Percentiles rank a stretch among this genome's conserved stretches.
phyloP scores from a whole-genome alignment of 2,329 filamentous ascomycete species.

The Clarireedia homoeocarpa region DNA sequence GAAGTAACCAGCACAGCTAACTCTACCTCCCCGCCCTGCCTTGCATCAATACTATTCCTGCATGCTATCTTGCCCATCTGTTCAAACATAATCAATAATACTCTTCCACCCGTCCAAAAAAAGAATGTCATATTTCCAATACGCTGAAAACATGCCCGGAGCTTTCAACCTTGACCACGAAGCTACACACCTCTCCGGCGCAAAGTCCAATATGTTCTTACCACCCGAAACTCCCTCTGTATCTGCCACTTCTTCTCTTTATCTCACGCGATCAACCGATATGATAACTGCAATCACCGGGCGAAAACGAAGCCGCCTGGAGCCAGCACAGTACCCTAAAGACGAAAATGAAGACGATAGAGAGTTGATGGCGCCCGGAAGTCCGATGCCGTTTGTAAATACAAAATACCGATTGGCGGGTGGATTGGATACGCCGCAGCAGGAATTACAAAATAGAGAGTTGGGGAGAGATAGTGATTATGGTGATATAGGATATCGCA shows the following conservation, averaged over 20 bases:
- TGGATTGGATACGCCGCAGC: slow-evolving; percentile 39
- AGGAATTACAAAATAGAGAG: slow-evolving; percentile 25
- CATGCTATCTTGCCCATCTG: too few species aligned
- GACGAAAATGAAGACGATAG: slow-evolving; percentile 9
- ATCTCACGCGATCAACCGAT: slow-evolving; percentile 22
- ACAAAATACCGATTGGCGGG: slow-evolving; percentile 42
- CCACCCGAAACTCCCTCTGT: slow-evolving; percentile 34
- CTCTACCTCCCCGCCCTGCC: too few species aligned
- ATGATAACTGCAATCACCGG: not conserved
- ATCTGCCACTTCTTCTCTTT: slow-evolving; percentile 29
- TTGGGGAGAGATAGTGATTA: slow-evolving; percentile 20
- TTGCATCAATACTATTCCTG: too few species aligned
- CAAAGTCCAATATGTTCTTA: slow-evolving; percentile 35
- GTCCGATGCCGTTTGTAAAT: slow-evolving; percentile 40
- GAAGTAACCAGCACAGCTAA: too few species aligned
- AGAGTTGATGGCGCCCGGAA: slow-evolving; percentile 13
- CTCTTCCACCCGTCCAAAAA: too few species aligned
- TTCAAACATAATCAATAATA: not conserved
- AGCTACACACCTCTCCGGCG: slow-evolving; percentile 21
- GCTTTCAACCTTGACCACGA: slow-evolving; percentile 18
- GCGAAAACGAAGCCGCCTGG: not conserved
- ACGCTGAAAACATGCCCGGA: slow-evolving; percentile 18
- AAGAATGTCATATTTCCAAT: slow-evolving; percentile 18
- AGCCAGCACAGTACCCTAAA: not conserved
- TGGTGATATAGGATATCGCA: slow-evolving; percentile 34